Percentiles rank a stretch among this genome's conserved stretches.
phyloP scores from a whole-genome alignment of 2,329 filamentous ascomycete species.

The Colletotrichum sp. region DNA sequence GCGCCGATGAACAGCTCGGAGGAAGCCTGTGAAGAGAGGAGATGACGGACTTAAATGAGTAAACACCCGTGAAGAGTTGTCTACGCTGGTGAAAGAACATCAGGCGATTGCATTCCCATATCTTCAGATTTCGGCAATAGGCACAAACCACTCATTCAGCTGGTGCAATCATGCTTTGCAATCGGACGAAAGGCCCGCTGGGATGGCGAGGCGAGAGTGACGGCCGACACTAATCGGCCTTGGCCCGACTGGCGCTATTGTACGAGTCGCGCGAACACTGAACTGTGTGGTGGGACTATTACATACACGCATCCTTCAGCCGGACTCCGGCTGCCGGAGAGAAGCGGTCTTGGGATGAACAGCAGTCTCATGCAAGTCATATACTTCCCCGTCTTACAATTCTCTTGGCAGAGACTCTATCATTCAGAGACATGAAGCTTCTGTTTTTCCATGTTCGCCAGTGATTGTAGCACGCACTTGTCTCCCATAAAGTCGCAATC shows the following conservation, averaged over 20 bases:
- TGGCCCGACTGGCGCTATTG: slow-evolving; percentile 9
- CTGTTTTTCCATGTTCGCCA: neutral
- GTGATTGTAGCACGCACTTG: neutral
- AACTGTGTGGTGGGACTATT: neutral
- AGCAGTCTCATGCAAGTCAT: neutral
- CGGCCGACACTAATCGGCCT: slow-evolving; percentile 1
- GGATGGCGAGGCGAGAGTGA: neutral
- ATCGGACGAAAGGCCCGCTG: neutral
- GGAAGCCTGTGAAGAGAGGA: neutral
- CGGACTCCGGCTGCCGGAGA: neutral
- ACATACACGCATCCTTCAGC: neutral
- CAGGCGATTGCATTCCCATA: neutral
- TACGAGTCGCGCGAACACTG: neutral
- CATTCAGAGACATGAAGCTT: neutral
- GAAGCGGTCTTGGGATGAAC: neutral
- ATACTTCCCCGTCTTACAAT: neutral
- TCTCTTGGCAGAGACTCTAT: neutral
- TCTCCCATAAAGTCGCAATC: neutral
- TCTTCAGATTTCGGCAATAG: neutral
- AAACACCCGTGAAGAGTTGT: neutral
- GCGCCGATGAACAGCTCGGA: neutral
- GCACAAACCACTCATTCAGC: neutral
- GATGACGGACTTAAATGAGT: neutral
- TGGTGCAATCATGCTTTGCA: neutral
- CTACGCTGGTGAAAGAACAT: neutral